Base-by-base conservation (phyloP, 129 eudicot species). In the Saposhnikovia divaricata region DNA sequence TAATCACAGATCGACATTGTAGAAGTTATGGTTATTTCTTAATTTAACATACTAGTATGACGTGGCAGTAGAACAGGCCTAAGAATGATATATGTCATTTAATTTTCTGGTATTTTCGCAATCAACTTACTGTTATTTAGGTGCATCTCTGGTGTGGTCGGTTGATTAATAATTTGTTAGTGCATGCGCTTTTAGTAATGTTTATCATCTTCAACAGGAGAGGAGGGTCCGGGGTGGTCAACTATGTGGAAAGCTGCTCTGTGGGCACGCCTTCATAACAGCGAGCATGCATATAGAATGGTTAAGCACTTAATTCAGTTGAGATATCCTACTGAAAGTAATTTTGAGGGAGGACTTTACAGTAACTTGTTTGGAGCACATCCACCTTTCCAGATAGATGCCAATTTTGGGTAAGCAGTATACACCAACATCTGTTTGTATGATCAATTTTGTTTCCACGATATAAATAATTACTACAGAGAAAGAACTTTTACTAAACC, bases 191-290 rank as follows among this genome's bases (percentile, higher is more conserved):
- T 69, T 72, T 4, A 1, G 18, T 25, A 63, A 63, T 63, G 70
- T 63, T 46, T 23, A 40, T 14, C 1, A 21, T 65, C 71, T 83
- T 69, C 63, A 80, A 81, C 85, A 87, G 97, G 94, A 72, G 97
- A 87, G 84, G 98, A 89, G 34, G 98, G 98, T 77, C 98, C 98
- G 0, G 98, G 98, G 76, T 93, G 98, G 98, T 93, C 98, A n/a
- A 93, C 97, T 44, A 88, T 89, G 6, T 93, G 98, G 98, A 93
- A 93, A 85, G 89, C 97, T 74, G 86, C 92, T 51, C 80, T 91
- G 77, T 88, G 98, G 97, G 96, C 98, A 34, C 92, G 97, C 15
- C 88, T 93, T 76, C 93, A 83, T 59, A 80, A 87, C 80, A 91
- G 87, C 69, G 92, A 91, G 80, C 86, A 93, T 79, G 97, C 97